Evolutionary conservation across 164 flowering plant species (phyloP).

Genomic region (Magnolia kwangsiensis): DNA sequence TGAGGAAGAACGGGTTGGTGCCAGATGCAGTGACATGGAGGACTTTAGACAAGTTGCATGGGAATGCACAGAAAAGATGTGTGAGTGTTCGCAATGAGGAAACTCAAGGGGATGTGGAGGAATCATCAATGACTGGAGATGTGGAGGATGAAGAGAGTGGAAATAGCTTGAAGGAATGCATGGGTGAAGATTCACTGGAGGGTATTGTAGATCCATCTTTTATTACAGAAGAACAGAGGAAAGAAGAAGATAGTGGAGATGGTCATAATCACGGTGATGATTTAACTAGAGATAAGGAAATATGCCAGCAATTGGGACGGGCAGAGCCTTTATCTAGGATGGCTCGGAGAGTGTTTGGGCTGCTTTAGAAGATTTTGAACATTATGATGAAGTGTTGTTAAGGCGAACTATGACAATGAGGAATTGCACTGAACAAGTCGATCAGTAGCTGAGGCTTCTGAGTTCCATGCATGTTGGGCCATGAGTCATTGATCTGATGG

Average conservation of each 20-base stretch:
- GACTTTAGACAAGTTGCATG: constrained; percentile 69
- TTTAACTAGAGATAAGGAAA: background rate
- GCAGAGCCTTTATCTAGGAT: constrained; percentile 16
- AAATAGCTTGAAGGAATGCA: background rate
- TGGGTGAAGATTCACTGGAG: background rate
- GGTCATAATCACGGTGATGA: background rate
- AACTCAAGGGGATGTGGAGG: constrained; percentile 5
- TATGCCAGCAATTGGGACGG: background rate
- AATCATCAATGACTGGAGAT: background rate
- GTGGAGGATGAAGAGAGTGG: background rate
- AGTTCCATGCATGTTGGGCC: no score
- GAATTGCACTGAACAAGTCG: no score
- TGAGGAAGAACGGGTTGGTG: constrained; percentile 67
- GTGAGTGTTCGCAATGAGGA: constrained; percentile 3
- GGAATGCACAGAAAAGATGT: constrained; percentile 15
- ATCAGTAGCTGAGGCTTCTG: no score
- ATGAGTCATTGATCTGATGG: no score
- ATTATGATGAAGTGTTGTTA: background rate
- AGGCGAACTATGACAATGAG: no score
- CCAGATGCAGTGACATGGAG: constrained; percentile 97
- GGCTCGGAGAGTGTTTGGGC: constrained; percentile 19
- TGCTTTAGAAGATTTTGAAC: background rate
- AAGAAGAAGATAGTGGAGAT: background rate
- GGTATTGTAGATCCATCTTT: background rate
- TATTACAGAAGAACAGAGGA: background rate